phyloP scores from a whole-genome alignment of 192 early-diverging fungal species.

The Entomortierella parvispora region DNA sequence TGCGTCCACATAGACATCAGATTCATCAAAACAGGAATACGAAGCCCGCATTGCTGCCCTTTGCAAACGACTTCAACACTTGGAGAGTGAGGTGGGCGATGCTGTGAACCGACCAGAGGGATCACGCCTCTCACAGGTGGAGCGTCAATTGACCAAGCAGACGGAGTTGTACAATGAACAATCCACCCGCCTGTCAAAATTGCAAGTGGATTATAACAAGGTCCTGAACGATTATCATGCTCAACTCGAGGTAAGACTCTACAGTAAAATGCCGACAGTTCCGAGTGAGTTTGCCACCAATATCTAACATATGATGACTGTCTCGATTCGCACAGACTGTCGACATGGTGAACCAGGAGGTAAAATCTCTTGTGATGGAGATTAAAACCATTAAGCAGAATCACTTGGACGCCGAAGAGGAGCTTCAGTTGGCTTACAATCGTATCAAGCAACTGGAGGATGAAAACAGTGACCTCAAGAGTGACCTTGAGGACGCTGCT shows the following conservation, averaged over 20 bases:
- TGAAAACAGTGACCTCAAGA: constrained; percentile 52
- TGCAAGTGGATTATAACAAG: constrained; percentile 70
- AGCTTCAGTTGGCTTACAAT: constrained; percentile 58
- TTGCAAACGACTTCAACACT: constrained; percentile 72
- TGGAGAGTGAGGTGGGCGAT: constrained; percentile 69
- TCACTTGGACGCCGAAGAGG: constrained; percentile 68
- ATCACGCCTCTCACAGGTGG: constrained; percentile 43
- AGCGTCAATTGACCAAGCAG: constrained; percentile 52
- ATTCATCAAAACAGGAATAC: constrained; percentile 67
- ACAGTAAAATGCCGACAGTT: constrained; percentile 1
- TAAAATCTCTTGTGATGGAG: constrained; percentile 76
- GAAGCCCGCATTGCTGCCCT: constrained; percentile 69
- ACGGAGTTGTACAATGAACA: constrained; percentile 50
- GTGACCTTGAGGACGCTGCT: constrained; percentile 26
- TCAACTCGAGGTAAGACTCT: constrained; percentile 70
- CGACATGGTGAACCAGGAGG: constrained; percentile 75
- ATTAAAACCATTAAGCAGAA: constrained; percentile 66
- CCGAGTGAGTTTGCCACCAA: constrained; percentile 3
- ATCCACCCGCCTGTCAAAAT: constrained; percentile 28
- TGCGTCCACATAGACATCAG: constrained; percentile 32
- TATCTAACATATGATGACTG: background rate
- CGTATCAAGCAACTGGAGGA: constrained; percentile 59
- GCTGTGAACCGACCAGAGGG: constrained; percentile 32
- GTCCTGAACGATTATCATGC: constrained; percentile 78
- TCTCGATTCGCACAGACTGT: constrained; percentile 60